Percentiles rank a stretch among this genome's conserved stretches.
Conservation (phyloP, 2,329 filamentous ascomycete species). For the Fusarium odoratissimum region DNA sequence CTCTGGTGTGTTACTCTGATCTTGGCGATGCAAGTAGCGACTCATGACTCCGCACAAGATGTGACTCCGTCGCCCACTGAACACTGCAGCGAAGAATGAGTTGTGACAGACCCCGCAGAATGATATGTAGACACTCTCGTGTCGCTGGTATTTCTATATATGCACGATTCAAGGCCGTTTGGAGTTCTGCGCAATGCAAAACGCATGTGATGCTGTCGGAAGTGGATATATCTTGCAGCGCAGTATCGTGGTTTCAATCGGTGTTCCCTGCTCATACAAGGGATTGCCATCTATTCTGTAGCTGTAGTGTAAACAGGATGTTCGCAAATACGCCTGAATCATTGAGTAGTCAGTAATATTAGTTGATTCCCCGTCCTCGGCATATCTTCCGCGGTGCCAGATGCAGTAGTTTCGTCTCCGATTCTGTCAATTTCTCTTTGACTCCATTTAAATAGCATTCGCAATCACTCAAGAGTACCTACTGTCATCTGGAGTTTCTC, state of each 20-base stretch:
- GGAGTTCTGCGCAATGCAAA: neutral
- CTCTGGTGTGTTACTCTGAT: neutral
- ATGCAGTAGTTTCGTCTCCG: neutral
- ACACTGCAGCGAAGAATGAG: neutral
- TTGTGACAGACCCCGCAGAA: neutral
- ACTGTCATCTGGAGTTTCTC: accelerated
- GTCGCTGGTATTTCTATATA: no score
- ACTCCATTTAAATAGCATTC: accelerated
- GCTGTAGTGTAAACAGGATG: accelerated
- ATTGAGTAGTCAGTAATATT: neutral
- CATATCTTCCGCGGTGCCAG: accelerated
- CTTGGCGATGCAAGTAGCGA: neutral
- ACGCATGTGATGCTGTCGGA: neutral
- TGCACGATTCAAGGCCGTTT: neutral
- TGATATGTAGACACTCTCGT: neutral
- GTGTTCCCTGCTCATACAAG: neutral
- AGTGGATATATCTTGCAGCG: neutral
- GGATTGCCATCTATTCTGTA: neutral
- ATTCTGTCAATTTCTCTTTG: accelerated
- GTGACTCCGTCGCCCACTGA: neutral
- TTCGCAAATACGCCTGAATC: accelerated
- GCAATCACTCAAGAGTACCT: accelerated
- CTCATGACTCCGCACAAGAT: neutral
- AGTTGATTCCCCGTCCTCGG: neutral
- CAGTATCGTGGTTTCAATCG: accelerated